Evolutionary conservation across 2,329 filamentous ascomycete genomes (phyloP), one percentile per base, ranked within the genome.

Genomic region (Emericellopsis atlantica): DNA sequence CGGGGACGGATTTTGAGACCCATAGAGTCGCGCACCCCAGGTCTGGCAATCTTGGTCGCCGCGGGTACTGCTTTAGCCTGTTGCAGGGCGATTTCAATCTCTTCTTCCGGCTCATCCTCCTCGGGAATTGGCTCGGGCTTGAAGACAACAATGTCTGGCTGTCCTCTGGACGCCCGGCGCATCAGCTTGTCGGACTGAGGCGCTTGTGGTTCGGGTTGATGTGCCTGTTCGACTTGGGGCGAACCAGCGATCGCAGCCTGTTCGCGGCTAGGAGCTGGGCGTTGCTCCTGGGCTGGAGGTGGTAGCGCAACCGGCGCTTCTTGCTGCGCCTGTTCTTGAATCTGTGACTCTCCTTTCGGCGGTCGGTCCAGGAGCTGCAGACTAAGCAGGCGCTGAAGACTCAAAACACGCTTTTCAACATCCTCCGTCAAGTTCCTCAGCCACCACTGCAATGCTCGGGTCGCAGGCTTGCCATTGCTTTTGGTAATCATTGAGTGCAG

Each of bases 341-440:
- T 34, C 5, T 21, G 18, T 5, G 18, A 21, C 18, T 21, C 18
- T 21, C 18, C 18, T 21, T 21, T 21, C 18, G 18, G 18, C 18
- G 40, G 15, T 57, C 6, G 64, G 16, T 36, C 34, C 62, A 12
- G 6, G 29, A 40, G 32, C 32, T 40, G 39, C 18, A 40, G 29
- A 22, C 33, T 37, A n/a, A 41, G 18, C 54, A 53, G 15, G 54
- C 55, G 39, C 37, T 65, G 62, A 32, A 70, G 52, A 37, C 59
- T 60, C 52, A 68, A 59, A 34, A 72, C 65, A 12, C 40, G 40
- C 37, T 64, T 65, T 46, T 70, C 64, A 21, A 60, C 46, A 23
- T 64, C 58, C 40, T 70, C 62, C 44, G 69, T 67, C 37, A 68
- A 62, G 45, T 74, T 73, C 52, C 74, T 69, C 22, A 66, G 64